These are phyloP conservation scores for Tolypocladium paradoxum DNA, from an alignment of 2,329 filamentous ascomycete species.

Conservation along the genomic window DNA sequence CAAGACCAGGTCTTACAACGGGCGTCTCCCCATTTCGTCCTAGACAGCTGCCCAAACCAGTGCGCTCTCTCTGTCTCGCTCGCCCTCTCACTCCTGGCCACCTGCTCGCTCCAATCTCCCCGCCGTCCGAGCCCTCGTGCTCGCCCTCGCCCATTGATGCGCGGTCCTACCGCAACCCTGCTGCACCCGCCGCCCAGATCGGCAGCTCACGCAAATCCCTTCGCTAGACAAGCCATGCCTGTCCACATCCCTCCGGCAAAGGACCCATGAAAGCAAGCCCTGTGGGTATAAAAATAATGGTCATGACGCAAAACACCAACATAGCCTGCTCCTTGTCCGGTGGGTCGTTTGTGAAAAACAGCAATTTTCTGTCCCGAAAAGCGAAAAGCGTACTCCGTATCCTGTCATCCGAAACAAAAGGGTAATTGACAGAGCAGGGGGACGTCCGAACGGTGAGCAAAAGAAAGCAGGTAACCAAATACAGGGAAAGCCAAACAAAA, in stretches of 20 bases:
- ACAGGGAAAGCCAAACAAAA: background rate
- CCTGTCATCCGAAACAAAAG: background rate
- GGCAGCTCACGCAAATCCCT: background rate
- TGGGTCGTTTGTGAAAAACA: background rate
- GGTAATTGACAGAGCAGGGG: background rate
- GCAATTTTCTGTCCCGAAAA: background rate
- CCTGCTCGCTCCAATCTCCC: background rate
- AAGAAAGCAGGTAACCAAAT: background rate
- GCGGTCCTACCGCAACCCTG: background rate
- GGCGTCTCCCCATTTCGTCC: background rate
- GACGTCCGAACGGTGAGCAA: background rate
- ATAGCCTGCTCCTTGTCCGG: background rate
- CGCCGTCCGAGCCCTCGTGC: background rate
- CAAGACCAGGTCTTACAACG: background rate
- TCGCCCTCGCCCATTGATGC: background rate
- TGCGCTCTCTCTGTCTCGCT: background rate
- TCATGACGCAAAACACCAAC: background rate
- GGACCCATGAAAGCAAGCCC: background rate
- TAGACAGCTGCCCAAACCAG: background rate
- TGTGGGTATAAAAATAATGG: slow-evolving; percentile 1
- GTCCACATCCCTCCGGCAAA: background rate
- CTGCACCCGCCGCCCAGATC: background rate
- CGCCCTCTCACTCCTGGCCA: background rate
- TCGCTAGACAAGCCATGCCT: background rate
- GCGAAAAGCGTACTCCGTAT: too few relatives aligned